A percentile compares a stretch with the other conserved stretches of the same genome.
Conservation (phyloP, 805 yeast species). For the Candida yuanshanica region DNA sequence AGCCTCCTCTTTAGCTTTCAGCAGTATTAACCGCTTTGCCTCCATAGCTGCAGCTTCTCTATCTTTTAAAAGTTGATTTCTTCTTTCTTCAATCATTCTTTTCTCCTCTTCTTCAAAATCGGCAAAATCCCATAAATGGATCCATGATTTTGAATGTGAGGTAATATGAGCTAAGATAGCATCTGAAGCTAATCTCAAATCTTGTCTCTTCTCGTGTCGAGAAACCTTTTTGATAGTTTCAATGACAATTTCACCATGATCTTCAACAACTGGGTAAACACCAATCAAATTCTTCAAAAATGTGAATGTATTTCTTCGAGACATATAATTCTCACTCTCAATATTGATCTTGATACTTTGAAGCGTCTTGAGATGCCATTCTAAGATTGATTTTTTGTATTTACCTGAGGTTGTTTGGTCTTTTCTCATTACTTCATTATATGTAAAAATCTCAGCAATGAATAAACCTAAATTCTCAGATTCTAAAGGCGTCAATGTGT, state of each 20-base stretch:
- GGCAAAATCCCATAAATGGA: conserved; percentile 52
- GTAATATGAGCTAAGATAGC: conserved; percentile 64
- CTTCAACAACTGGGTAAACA: conserved; percentile 62
- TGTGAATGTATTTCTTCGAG: conserved; percentile 73
- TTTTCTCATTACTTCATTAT: conserved; percentile 42
- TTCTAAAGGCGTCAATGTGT: conserved; percentile 67
- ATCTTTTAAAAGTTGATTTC: conserved; percentile 8
- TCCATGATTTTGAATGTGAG: conserved; percentile 46
- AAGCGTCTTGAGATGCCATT: conserved; percentile 51
- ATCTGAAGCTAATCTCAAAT: conserved; percentile 68
- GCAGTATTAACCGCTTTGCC: conserved; percentile 8
- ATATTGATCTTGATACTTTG: conserved; percentile 19
- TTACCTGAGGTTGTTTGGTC: conserved; percentile 20
- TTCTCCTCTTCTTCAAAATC: conserved; percentile 41
- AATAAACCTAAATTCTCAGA: conserved; percentile 82
- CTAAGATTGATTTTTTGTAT: conserved; percentile 36
- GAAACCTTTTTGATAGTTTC: conserved; percentile 43
- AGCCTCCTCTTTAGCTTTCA: conserved; percentile 11
- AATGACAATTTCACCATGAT: conserved; percentile 52
- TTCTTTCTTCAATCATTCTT: conserved; percentile 16
- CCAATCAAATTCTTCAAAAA: conserved; percentile 61
- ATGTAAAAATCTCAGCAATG: conserved; percentile 46
- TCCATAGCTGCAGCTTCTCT: conserved; percentile 12
- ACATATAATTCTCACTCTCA: conserved; percentile 58
- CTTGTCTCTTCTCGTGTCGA: conserved; percentile 62